These are phyloP conservation scores for Metarhizium album DNA, from an alignment of 2,329 filamentous ascomycete genomes.

Conservation along the genomic window DNA sequence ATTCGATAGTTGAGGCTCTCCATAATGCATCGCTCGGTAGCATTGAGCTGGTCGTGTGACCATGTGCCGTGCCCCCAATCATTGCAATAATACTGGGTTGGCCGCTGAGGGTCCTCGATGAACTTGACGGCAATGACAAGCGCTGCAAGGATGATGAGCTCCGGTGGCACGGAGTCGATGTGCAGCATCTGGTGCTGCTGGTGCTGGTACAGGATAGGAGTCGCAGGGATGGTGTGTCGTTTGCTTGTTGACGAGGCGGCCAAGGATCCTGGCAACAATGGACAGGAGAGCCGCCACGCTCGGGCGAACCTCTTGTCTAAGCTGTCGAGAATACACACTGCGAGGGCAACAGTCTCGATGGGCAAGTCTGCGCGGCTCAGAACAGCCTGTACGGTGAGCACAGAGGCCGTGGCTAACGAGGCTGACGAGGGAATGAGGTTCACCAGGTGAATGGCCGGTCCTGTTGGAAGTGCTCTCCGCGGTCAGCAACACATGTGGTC, in stretches of 20 bases:
- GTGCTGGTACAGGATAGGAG: slow-evolving; percentile 20
- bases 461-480: slow-evolving; percentile 26
- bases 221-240: slow-evolving; percentile 38
- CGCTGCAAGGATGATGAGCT: slow-evolving; percentile 52
- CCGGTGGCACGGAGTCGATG: slow-evolving; percentile 50
- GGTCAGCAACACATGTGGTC: neutral
- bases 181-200: slow-evolving; percentile 44
- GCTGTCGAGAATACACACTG: slow-evolving; percentile 56
- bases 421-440: slow-evolving; percentile 55
- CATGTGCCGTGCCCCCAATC: slow-evolving; percentile 46
- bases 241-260: slow-evolving; percentile 19
- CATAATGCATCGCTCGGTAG: slow-evolving; percentile 53
- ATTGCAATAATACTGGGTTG: slow-evolving; percentile 40
- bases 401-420: slow-evolving; percentile 47
- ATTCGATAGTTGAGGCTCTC: slow-evolving; percentile 54
- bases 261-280: slow-evolving; percentile 27
- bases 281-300: slow-evolving; percentile 50
- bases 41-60: slow-evolving; percentile 51
- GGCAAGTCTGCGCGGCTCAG: slow-evolving; percentile 46
- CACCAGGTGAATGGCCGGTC: slow-evolving; percentile 54
- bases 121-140: slow-evolving; percentile 57
- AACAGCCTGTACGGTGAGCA: slow-evolving; percentile 49
- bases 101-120: slow-evolving; percentile 46
- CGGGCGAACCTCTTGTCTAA: slow-evolving; percentile 52
- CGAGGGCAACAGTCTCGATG: slow-evolving; percentile 51